Conservation (phyloP, 202 grass and related monocot species). For the Hordeum pubiflorum region DNA sequence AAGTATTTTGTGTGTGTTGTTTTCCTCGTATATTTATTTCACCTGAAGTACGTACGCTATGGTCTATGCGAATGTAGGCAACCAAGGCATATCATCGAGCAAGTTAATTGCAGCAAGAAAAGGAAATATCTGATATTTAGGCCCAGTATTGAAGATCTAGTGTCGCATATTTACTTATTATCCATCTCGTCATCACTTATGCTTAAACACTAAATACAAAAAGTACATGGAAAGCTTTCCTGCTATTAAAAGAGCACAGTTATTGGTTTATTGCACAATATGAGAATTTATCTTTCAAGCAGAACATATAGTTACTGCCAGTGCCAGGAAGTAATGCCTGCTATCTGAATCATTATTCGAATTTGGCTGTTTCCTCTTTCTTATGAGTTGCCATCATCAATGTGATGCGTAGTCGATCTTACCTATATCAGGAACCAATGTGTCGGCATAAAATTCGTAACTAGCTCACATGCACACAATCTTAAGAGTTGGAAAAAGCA, state of each 20-base stretch:
- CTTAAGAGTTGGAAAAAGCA: neutral
- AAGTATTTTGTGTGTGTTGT: neutral
- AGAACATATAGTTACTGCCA: neutral
- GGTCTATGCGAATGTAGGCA: neutral
- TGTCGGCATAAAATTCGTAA: neutral
- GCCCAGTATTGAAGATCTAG: neutral
- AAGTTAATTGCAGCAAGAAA: neutral
- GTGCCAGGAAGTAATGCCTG: neutral
- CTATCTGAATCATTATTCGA: neutral
- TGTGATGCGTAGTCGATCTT: neutral
- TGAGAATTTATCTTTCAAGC: neutral
- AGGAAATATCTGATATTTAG: neutral
- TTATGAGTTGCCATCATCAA: neutral
- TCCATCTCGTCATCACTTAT: neutral
- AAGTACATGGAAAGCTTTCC: neutral
- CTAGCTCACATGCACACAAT: neutral
- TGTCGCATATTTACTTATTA: neutral
- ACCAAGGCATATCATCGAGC: neutral
- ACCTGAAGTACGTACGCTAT: neutral
- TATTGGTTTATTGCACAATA: neutral
- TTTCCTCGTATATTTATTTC: neutral
- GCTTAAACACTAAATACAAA: neutral
- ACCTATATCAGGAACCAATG: neutral
- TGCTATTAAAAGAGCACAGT: neutral
- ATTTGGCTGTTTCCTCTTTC: neutral